Evolutionary conservation across 73 alveolate genomes (phyloP).

Genomic region (Tetrahymena thermophila): DNA sequence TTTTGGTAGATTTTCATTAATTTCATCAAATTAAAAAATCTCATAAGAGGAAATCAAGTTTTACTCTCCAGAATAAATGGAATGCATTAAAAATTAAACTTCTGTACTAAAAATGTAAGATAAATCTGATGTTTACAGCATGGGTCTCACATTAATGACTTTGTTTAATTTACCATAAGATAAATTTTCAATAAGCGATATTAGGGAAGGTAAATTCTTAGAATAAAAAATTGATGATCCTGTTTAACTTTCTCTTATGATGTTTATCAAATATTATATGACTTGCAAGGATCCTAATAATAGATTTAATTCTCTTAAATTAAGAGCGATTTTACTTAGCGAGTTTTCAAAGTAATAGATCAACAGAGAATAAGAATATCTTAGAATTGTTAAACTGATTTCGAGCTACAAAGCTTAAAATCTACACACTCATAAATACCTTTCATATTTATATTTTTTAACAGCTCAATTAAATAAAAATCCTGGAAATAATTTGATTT

Average conservation of each 20-base stretch:
- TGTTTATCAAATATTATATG: neutral
- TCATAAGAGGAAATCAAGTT: neutral
- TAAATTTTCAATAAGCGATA: neutral
- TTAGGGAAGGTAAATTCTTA: neutral
- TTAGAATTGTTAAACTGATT: neutral
- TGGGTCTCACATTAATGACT: neutral
- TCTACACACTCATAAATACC: neutral
- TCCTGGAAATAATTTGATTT: neutral
- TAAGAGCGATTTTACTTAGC: neutral
- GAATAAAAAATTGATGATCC: neutral
- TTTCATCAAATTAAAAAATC: neutral
- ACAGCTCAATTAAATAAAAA: neutral
- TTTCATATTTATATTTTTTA: neutral
- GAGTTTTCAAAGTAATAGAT: neutral
- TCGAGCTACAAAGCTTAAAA: neutral
- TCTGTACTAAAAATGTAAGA: neutral
- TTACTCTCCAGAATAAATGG: neutral
- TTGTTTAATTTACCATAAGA: neutral
- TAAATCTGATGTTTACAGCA: neutral
- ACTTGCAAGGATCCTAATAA: neutral
- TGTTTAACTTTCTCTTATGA: neutral
- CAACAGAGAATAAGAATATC: neutral
- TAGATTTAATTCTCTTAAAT: neutral
- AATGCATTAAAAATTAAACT: neutral
- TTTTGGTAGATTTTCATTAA: neutral